Conservation (phyloP, 192 early-diverging fungal species). For the Podila horticola region DNA sequence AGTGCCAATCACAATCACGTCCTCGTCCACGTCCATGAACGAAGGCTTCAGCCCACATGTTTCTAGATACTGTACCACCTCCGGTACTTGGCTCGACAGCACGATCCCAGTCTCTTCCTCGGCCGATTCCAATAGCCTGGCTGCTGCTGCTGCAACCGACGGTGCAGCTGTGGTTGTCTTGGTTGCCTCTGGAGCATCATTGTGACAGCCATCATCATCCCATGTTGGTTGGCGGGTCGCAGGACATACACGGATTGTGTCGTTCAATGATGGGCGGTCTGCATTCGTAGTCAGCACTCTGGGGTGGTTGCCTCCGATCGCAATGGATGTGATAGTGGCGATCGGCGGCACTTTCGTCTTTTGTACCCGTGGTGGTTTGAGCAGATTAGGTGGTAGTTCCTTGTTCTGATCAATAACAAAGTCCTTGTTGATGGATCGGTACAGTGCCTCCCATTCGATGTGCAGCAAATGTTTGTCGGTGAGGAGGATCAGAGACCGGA, state of each 20-base stretch:
- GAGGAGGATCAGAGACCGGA: conserved; percentile 40
- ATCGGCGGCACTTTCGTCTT: conserved; percentile 42
- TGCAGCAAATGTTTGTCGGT: conserved; percentile 36
- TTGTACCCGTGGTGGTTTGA: conserved; percentile 23
- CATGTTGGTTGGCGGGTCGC: background rate
- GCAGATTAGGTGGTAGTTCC: conserved; percentile 36
- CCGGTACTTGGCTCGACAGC: conserved; percentile 25
- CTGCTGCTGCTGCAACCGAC: too few species aligned
- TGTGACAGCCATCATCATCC: too few species aligned
- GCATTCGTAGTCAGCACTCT: conserved; percentile 45
- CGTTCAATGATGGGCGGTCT: conserved; percentile 35
- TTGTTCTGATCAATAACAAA: conserved; percentile 21
- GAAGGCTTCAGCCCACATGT: conserved; percentile 44
- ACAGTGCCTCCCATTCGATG: conserved; percentile 39
- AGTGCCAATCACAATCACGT: conserved; percentile 42
- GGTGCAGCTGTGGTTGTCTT: background rate
- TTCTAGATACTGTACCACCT: conserved; percentile 21
- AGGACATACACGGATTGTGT: conserved; percentile 40
- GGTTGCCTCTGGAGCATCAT: background rate
- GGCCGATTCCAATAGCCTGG: background rate
- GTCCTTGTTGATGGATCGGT: conserved; percentile 17
- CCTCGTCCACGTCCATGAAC: conserved; percentile 51
- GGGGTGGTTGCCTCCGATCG: conserved; percentile 42
- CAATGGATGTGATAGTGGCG: conserved; percentile 38
- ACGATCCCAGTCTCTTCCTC: conserved; percentile 19